Base-by-base conservation (phyloP, 2,329 filamentous ascomycete species). In the Zelopaecilomyces penicillatus region DNA sequence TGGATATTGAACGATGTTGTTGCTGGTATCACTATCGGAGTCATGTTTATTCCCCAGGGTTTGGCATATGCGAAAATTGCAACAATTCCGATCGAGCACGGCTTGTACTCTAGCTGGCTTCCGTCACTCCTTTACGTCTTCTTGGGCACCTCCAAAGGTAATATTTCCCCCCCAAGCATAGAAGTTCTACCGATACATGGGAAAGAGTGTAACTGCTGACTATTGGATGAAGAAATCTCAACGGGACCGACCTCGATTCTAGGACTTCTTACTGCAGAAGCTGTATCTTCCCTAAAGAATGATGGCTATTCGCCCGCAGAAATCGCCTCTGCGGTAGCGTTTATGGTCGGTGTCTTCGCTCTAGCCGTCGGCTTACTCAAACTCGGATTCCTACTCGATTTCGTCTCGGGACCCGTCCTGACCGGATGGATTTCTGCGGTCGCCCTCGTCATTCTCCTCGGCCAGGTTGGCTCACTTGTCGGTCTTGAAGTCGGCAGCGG, bases 391-490 rank as follows among this genome's bases (percentile, higher is more conserved):
- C 65, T 83, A 5, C 68, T 84, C 19, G 78, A 84, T 48, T 83
- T 82, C 52, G 76, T 84, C 51, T 82, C 80, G 0, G 69, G 80
- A 1, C 80, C 80, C 0, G 76, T 83, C 2, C 68, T 84, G 1
- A 78, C 70, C 5, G 80, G 80, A 4, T 83, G 83, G 63, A 81
- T 84, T 52, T 80, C 78, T 0, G 79, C 80, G 2, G 79, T 80
- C 1, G 80, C 78, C 27, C 74, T 84, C 39, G 80, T 78, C 30
- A 83, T 84, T 54, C 74, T 77, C 26, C 72, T 82, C 41, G 78
- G 77, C n/a, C 80, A 84, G 56, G 71, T 84, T 45, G 75, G 70
- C 4, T 75, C 75, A 1, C 70, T 83, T 0, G 71, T 83, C 2
- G 80, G 80, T 7, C 69, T 78, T 7, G 65, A 68, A 28, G 68